Percentiles rank a stretch among this genome's conserved stretches.
phyloP scores from a whole-genome alignment of 2,329 filamentous ascomycete species.

The Aspergillus arachidicola region DNA sequence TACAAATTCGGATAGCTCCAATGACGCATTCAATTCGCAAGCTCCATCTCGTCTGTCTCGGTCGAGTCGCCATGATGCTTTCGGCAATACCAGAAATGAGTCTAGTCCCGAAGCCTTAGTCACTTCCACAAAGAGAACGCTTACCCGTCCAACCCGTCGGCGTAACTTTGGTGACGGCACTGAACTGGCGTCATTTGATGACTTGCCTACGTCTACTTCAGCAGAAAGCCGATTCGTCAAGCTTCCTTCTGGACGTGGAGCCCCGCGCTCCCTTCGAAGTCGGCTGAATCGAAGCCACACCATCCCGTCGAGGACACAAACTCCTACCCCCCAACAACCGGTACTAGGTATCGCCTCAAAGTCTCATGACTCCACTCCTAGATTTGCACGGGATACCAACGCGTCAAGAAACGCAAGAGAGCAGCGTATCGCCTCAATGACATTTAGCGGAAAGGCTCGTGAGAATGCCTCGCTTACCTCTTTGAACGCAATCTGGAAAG shows the following conservation, averaged over 20 bases:
- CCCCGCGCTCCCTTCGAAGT: constrained; percentile 63
- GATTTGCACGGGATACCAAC: constrained; percentile 68
- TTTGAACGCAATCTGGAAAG: constrained; percentile 62
- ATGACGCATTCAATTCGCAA: constrained; percentile 49
- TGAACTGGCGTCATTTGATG: constrained; percentile 91
- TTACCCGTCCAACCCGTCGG: constrained; percentile 71
- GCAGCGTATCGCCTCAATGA: constrained; percentile 56
- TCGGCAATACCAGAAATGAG: constrained; percentile 49
- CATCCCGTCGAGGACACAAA: constrained; percentile 33
- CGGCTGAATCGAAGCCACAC: constrained; percentile 51
- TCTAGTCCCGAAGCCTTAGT: constrained; percentile 54
- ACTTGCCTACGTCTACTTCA: constrained; percentile 83
- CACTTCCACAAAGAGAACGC: constrained; percentile 65
- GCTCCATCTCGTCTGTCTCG: constrained; percentile 44
- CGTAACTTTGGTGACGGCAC: constrained; percentile 87
- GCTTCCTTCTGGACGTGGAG: constrained; percentile 70
- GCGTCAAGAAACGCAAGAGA: constrained; percentile 67
- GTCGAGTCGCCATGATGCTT: constrained; percentile 51
- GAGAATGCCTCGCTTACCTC: constrained; percentile 52
- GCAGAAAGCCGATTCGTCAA: constrained; percentile 82
- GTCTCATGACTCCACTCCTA: constrained; percentile 55
- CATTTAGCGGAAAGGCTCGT: constrained; percentile 38
- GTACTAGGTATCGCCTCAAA: constrained; percentile 61
- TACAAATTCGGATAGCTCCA: constrained; percentile 75
- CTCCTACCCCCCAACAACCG: constrained; percentile 52